Percentiles rank a stretch among this genome's conserved stretches.
phyloP scores from a whole-genome alignment of 805 yeast species.

The Trichomonascus vanleenenianus region DNA sequence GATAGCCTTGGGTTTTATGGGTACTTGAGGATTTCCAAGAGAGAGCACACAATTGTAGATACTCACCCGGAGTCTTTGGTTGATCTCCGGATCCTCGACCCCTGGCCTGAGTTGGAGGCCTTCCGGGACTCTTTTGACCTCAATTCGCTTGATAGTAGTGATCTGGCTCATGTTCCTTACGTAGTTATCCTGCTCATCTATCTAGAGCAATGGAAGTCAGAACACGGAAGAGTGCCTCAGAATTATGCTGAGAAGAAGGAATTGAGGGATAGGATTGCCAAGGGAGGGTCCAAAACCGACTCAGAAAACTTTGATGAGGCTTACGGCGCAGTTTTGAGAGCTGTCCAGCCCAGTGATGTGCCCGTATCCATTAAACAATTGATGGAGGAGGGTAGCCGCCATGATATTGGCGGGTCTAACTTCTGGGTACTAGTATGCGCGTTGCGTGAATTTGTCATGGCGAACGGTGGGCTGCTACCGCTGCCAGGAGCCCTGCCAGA shows the following conservation, averaged over 20 bases:
- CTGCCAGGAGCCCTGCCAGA: constrained; percentile 74
- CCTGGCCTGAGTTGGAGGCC: constrained; percentile 61
- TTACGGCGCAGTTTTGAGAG: constrained; percentile 35
- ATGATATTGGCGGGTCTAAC: neutral
- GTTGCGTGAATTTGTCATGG: constrained; percentile 40
- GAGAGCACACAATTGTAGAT: constrained; percentile 61
- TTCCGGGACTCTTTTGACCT: constrained; percentile 47
- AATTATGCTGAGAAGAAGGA: constrained; percentile 34
- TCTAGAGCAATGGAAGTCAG: constrained; percentile 34
- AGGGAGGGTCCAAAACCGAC: constrained; percentile 33
- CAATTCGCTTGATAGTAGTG: constrained; percentile 34
- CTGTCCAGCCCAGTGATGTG: constrained; percentile 28
- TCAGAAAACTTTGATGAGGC: constrained; percentile 50
- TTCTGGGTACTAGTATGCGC: constrained; percentile 64
- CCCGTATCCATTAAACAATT: constrained; percentile 9
- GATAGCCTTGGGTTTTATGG: constrained; percentile 62
- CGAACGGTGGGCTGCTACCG: constrained; percentile 42
- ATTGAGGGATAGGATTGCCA: constrained; percentile 34
- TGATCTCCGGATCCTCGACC: constrained; percentile 58
- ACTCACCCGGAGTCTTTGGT: constrained; percentile 58
- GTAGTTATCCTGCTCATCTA: constrained; percentile 53
- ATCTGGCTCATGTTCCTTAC: constrained; percentile 61
- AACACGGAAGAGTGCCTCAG: constrained; percentile 28
- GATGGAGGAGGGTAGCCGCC: constrained; percentile 1
- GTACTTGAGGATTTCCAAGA: constrained; percentile 41